A percentile compares a stretch with the other conserved stretches of the same genome.
These are phyloP conservation scores for Suillus cothurnatus DNA, from an alignment of 768 basidiomycete species.

Conservation along the genomic window DNA sequence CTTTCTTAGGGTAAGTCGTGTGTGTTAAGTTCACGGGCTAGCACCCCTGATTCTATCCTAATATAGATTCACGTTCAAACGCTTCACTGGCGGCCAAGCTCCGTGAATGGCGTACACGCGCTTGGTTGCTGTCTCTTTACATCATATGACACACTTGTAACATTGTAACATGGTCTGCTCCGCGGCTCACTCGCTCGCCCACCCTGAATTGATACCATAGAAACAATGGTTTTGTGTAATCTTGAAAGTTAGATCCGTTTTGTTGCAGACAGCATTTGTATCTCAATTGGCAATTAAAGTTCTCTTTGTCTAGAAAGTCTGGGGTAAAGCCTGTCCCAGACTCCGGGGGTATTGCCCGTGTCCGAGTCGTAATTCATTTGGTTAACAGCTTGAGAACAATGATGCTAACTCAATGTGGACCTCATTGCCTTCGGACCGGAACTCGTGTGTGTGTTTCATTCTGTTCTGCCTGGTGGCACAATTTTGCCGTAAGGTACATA, in stretches of 20 bases:
- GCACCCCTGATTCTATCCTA: conserved; percentile 9
- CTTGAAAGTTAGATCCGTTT: conserved; percentile 17
- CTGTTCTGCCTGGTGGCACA: not conserved
- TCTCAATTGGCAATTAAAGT: conserved; percentile 13
- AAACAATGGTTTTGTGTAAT: conserved; percentile 27
- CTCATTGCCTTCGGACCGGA: conserved; percentile 3
- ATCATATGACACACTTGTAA: conserved; percentile 8
- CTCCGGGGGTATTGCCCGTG: too few species aligned
- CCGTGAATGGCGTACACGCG: conserved; percentile 1
- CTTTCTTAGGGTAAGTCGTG: conserved; percentile 59
- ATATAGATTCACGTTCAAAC: conserved; percentile 82
- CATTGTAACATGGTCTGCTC: not conserved
- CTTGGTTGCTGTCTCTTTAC: conserved; percentile 1
- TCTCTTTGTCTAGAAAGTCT: not conserved
- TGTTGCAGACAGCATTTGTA: conserved; percentile 22
- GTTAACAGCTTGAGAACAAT: not conserved
- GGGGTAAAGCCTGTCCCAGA: too few species aligned
- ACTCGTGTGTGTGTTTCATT: not conserved
- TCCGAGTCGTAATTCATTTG: not conserved
- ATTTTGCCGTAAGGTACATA: not conserved
- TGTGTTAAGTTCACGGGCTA: conserved; percentile 2
- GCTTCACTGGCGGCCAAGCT: conserved; percentile 43
- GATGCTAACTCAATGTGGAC: not conserved
- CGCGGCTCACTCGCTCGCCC: not conserved
- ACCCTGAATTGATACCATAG: conserved; percentile 29